These are phyloP conservation scores for Chenopodium berlandieri DNA, from an alignment of 148 eudicot species.

Conservation along the genomic window DNA sequence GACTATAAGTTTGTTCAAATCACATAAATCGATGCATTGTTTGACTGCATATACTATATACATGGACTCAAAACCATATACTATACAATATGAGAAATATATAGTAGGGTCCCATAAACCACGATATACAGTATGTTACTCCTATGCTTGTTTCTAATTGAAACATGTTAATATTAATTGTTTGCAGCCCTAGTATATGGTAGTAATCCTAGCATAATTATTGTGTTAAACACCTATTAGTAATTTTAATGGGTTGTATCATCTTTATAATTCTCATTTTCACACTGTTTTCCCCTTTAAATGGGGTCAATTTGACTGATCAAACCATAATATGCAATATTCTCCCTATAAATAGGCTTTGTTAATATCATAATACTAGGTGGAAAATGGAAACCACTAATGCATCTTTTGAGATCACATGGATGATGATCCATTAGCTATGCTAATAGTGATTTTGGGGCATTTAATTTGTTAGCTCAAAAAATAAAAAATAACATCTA, in stretches of 20 bases:
- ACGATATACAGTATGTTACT: neutral
- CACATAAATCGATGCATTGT: constrained; percentile 14
- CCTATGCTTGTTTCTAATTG: neutral
- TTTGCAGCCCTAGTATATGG: neutral
- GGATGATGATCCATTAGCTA: neutral
- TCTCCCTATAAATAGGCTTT: neutral
- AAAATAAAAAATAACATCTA: too few species aligned
- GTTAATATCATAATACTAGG: neutral
- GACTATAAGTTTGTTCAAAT: constrained; percentile 15
- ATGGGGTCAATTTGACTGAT: constrained; percentile 2
- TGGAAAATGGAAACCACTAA: neutral
- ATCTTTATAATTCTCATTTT: neutral
- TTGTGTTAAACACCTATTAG: neutral
- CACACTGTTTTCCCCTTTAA: neutral
- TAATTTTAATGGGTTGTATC: neutral
- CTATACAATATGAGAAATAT: neutral
- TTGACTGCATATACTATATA: constrained; percentile 2
- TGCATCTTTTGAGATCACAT: neutral
- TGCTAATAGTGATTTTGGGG: neutral
- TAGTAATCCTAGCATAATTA: neutral
- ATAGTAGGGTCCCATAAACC: neutral
- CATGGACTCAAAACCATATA: neutral
- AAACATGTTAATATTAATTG: neutral
- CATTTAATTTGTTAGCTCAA: neutral
- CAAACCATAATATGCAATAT: neutral